Conservation (phyloP, 1,284 basidiomycete genomes). For the Xerocomus minutiporus region DNA sequence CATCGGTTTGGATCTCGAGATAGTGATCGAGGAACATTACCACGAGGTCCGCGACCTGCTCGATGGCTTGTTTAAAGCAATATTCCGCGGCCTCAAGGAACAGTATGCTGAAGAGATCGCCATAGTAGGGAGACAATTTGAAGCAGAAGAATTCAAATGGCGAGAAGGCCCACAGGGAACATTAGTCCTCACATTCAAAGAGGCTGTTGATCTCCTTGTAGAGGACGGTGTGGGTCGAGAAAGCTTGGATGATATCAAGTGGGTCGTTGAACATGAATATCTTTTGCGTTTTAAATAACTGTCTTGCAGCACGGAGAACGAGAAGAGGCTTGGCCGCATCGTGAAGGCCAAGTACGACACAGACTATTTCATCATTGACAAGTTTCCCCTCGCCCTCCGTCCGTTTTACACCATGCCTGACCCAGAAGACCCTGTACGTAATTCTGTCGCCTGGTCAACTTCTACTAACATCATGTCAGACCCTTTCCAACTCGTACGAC, state of each 20-base stretch:
- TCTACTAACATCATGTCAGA: conserved; percentile 39
- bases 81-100: conserved; percentile 80
- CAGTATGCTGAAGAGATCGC: conserved; percentile 81
- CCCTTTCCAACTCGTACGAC: conserved; percentile 96
- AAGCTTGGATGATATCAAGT: conserved; percentile 85
- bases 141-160: conserved; percentile 88
- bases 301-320: conserved; percentile 74
- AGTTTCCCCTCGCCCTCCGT: conserved; percentile 88
- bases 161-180: conserved; percentile 61
- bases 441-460: not conserved
- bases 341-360: conserved; percentile 92
- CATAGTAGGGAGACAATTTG: conserved; percentile 81
- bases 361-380: conserved; percentile 97
- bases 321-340: conserved; percentile 86
- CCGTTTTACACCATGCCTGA: conserved; percentile 99
- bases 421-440: conserved; percentile 74
- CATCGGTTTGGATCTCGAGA: conserved; percentile 97
- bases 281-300: conserved; percentile 9
- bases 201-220: conserved; percentile 84
- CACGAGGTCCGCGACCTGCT: conserved; percentile 91
- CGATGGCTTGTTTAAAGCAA: conserved; percentile 77
- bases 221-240: conserved; percentile 77
- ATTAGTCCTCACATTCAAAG: conserved; percentile 76
- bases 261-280: conserved; percentile 24
- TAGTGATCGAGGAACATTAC: conserved; percentile 98